A percentile compares a stretch with the other conserved stretches of the same genome.
Evolutionary conservation across 2,329 filamentous ascomycete species (phyloP).

Genomic region (Alternaria panax): DNA sequence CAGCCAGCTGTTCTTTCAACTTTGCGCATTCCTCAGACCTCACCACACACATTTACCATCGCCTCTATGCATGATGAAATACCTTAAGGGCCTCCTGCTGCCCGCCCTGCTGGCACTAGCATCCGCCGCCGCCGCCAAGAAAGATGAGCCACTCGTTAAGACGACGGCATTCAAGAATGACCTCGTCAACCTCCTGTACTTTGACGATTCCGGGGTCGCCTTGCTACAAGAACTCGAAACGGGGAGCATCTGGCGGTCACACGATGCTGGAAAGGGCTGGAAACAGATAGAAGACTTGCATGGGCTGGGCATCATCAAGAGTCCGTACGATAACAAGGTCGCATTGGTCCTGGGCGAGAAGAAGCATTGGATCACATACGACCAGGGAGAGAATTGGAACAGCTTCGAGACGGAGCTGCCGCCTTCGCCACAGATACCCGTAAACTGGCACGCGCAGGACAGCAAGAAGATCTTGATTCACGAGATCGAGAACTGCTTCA

Average conservation of each 20-base stretch:
- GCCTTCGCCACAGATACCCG: slow-evolving; percentile 63
- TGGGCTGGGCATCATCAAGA: slow-evolving; percentile 70
- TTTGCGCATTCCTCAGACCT: slow-evolving; percentile 22
- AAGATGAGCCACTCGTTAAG: slow-evolving; percentile 71
- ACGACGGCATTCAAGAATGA: slow-evolving; percentile 70
- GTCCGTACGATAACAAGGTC: slow-evolving; percentile 77
- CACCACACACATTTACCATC: slow-evolving; percentile 22
- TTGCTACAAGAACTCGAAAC: slow-evolving; percentile 73
- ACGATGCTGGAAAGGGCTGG: slow-evolving; percentile 83
- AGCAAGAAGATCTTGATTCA: slow-evolving; percentile 87
- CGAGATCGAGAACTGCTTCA: slow-evolving; percentile 50
- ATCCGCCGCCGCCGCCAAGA: slow-evolving; percentile 49
- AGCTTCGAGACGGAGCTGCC: slow-evolving; percentile 69
- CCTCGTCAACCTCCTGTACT: slow-evolving; percentile 81
- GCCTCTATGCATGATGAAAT: slow-evolving; percentile 51
- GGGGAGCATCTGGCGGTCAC: slow-evolving; percentile 76
- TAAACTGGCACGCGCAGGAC: slow-evolving; percentile 85
- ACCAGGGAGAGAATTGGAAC: slow-evolving; percentile 83
- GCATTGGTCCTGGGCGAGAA: slow-evolving; percentile 80
- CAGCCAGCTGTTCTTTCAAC: slow-evolving; percentile 47
- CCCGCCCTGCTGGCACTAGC: slow-evolving; percentile 59
- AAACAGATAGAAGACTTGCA: slow-evolving; percentile 68
- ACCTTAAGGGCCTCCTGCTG: slow-evolving; percentile 53
- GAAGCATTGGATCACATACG: slow-evolving; percentile 81
- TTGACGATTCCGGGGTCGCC: slow-evolving; percentile 85